These are phyloP conservation scores for Elaphomyces granulatus DNA, from an alignment of 495 filamentous ascomycete genomes.

Conservation along the genomic window DNA sequence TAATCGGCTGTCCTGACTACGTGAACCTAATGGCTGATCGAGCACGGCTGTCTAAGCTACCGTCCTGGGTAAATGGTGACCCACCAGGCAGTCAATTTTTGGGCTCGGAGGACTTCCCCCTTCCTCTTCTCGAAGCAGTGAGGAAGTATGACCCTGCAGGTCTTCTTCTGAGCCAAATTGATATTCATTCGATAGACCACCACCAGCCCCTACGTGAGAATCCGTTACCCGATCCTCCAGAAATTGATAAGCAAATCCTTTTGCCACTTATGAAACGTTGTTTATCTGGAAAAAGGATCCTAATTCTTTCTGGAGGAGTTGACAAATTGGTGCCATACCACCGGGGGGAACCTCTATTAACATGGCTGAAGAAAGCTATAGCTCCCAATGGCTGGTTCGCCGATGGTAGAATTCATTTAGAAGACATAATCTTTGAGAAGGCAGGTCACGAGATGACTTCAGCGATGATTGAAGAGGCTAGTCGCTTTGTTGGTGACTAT, in stretches of 20 bases:
- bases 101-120: conserved; percentile 62
- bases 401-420: conserved; percentile 44
- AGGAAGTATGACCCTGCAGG: conserved; percentile 54
- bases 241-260: conserved; percentile 26
- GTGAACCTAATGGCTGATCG: conserved; percentile 64
- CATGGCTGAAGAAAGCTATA: conserved; percentile 50
- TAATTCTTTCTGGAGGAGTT: conserved; percentile 58
- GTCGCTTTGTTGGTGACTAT: conserved; percentile 47
- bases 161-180: conserved; percentile 42
- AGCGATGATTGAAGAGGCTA: conserved; percentile 58
- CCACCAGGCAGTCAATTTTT: conserved; percentile 50
- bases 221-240: conserved; percentile 33
- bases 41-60: conserved; percentile 54
- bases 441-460: conserved; percentile 59
- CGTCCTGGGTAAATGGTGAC: conserved; percentile 39
- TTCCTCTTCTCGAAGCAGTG: conserved; percentile 45
- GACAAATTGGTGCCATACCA: conserved; percentile 81
- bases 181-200: conserved; percentile 15
- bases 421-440: conserved; percentile 58
- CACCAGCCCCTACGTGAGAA: conserved; percentile 18
- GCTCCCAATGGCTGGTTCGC: conserved; percentile 39
- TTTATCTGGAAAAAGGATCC: conserved; percentile 57
- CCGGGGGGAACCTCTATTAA: conserved; percentile 52
- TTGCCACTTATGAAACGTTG: conserved; percentile 29
- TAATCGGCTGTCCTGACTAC: conserved; percentile 88